A percentile compares a stretch with the other conserved stretches of the same genome.
Conservation (phyloP, 1,284 basidiomycete genomes). For the Mrakiaceae sp. region DNA sequence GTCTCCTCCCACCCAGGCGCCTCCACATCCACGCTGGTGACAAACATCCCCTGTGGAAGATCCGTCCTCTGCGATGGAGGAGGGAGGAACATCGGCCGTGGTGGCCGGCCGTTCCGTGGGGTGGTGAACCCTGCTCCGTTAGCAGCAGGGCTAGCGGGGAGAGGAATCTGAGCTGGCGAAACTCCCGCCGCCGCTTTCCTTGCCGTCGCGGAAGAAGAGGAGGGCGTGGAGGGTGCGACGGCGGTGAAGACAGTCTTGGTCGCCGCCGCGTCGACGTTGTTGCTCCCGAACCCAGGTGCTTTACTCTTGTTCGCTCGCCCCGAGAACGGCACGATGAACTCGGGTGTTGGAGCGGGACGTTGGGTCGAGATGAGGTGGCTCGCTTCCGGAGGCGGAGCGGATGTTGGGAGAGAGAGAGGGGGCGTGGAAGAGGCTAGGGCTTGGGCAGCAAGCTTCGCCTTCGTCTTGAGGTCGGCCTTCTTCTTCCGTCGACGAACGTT, state of each 20-base stretch:
- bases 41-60: constrained; percentile 11
- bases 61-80: not conserved
- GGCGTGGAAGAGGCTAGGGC: not conserved
- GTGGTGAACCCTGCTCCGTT: too few species aligned
- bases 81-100: not conserved
- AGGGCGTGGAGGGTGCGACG: constrained; percentile 1
- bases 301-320: not conserved
- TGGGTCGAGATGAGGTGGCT: not conserved
- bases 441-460: too few species aligned
- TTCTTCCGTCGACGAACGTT: constrained; percentile 14
- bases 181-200: not conserved
- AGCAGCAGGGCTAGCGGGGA: not conserved
- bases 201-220: not conserved
- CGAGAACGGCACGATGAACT: not conserved
- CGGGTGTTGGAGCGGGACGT: not conserved
- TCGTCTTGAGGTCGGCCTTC: constrained; percentile 7
- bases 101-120: too few species aligned
- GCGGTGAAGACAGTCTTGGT: constrained; percentile 1
- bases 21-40: constrained; percentile 12
- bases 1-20: constrained; percentile 7
- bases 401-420: not conserved
- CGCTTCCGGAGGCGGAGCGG: not conserved
- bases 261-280: not conserved
- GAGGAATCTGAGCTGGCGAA: not conserved
- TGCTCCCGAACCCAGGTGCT: not conserved